Base-by-base conservation (phyloP, 2,329 filamentous ascomycete species). In the Claviceps sp. region DNA sequence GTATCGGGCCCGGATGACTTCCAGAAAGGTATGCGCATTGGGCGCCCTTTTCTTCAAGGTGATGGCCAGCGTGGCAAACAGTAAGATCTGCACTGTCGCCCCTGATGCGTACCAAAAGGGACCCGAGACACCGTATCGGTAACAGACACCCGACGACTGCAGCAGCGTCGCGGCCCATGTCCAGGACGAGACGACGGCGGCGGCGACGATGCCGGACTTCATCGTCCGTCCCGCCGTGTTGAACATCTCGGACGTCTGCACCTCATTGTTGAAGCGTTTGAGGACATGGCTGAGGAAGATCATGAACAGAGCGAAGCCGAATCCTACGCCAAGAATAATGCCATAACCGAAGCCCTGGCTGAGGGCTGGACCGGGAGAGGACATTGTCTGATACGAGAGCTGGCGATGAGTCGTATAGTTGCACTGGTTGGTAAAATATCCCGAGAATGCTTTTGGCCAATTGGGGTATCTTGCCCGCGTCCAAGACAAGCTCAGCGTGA, bases 161-260 rank as follows among this genome's bases (percentile, higher is more conserved):
- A 93, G 74, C 1, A 91, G 72, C 0, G 87, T 93, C 22, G 87
- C 89, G 0, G 88, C 89, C 89, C 89, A 95, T 0, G 89, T 95
- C 89, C 90, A 95, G 5, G 85, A 89, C 16, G 85, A 90, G 3
- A 95, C 88, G n/a, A 95, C 89, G 16, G 89, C 89, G 5, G 87
- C 87, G 11, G 87, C 87, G 0, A 95, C 88, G 14, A 95, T 75
- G 44, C 89, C 90, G 8, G 87, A 89, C 64, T 95, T 95, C 58
- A 95, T 87, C 1, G 87, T 89, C 55, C 90, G 77, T 18, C 89
- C 89, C 48, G 89, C 89, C 0, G 89, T 95, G 57, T 79, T 89
- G 74, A 95, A 95, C 80, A 89, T 93, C 70, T 95, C 89, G 0
- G 86, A 90, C 0, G 90, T 95, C 66, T 95, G 89, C 3, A 90